These are phyloP conservation scores for Leptodontidium sp. DNA, from an alignment of 2,329 filamentous ascomycete genomes.

Conservation along the genomic window DNA sequence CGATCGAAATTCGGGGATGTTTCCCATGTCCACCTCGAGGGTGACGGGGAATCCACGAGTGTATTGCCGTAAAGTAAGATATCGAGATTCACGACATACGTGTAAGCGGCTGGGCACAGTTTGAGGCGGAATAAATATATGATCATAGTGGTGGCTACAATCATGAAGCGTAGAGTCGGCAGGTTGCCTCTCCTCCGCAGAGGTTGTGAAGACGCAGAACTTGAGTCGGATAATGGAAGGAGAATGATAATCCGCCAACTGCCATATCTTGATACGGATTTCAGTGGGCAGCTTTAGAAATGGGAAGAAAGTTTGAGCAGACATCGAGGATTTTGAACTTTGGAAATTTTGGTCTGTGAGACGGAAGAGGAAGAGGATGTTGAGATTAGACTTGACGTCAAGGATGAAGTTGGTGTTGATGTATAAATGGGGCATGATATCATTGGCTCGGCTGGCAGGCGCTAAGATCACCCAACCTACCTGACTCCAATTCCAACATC, in stretches of 20 bases:
- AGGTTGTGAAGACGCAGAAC: background rate
- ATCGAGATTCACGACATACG: background rate
- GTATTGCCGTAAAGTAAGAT: background rate
- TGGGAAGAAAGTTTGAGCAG: background rate
- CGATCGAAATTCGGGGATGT: background rate
- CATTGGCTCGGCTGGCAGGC: background rate
- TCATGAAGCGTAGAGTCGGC: background rate
- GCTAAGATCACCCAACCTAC: background rate
- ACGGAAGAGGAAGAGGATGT: background rate
- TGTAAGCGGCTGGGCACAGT: background rate
- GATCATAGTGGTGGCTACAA: background rate
- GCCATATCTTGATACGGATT: background rate
- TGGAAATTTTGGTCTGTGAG: background rate
- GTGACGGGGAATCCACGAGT: background rate
- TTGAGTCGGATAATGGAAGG: background rate
- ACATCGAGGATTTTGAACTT: background rate
- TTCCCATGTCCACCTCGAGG: background rate
- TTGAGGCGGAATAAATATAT: background rate
- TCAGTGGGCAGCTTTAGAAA: background rate
- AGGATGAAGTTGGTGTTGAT: background rate
- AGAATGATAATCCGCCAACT: background rate
- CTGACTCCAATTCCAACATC: background rate
- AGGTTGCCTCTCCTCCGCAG: too few species aligned
- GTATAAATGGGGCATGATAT: background rate
- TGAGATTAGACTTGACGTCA: background rate